Conservation (phyloP, 202 grass and related monocot species). For the Schoenoplectus tabernaemontani region DNA sequence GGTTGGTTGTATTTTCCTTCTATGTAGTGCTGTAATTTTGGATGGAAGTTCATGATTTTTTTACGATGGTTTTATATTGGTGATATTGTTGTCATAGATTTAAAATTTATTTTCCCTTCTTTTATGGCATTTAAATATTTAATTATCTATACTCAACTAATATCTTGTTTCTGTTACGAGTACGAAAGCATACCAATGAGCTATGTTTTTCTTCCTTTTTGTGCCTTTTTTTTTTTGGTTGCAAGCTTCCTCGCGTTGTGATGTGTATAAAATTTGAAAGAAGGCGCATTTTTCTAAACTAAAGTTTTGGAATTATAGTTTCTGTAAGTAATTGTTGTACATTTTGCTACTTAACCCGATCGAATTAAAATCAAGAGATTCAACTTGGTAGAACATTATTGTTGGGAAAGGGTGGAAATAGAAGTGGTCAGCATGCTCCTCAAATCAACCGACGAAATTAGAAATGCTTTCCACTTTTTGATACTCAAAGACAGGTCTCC, state of each 20-base stretch:
- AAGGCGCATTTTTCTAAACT: background rate
- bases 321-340: background rate
- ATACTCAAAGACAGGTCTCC: background rate
- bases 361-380: background rate
- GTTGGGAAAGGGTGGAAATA: background rate
- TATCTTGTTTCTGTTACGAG: background rate
- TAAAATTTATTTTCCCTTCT: background rate
- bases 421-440: no score
- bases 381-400: background rate
- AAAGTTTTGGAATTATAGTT: background rate
- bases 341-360: background rate
- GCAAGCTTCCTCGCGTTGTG: background rate
- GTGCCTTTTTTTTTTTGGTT: background rate
- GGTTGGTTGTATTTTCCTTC: slow-evolving; percentile 21
- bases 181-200: background rate
- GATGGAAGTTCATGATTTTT: slow-evolving; percentile 7
- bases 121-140: background rate
- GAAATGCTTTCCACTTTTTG: no score
- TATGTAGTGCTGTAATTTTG: slow-evolving; percentile 7
- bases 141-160: background rate
- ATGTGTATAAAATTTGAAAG: background rate
- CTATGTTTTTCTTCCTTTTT: background rate
- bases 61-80: background rate
- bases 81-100: slow-evolving; percentile 3
- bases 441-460: no score